Evolutionary conservation across 225 moss, liverwort and hornwort species (phyloP).

Genomic region (Physcomitrellopsis africana): DNA sequence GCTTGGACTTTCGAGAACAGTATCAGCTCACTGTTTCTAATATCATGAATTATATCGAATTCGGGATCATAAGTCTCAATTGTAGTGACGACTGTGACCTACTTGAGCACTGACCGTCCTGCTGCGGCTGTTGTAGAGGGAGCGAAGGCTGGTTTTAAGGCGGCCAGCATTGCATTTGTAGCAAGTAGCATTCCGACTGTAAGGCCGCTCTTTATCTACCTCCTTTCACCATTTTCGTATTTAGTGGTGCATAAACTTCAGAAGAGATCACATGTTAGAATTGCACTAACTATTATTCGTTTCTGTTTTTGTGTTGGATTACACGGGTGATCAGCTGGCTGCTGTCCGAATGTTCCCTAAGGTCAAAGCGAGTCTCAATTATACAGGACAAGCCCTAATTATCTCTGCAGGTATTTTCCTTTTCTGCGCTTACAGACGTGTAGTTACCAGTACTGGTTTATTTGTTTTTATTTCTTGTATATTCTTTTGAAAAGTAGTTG

Average conservation of each 20-base stretch:
- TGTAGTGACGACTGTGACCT: not conserved
- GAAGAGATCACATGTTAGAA: conserved; percentile 3
- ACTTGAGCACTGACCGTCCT: conserved; percentile 17
- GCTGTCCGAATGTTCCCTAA: conserved; percentile 73
- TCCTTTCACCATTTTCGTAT: not conserved
- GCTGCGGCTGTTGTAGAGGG: conserved; percentile 61
- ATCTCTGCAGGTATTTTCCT: conserved; percentile 68
- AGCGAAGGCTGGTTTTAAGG: conserved; percentile 76
- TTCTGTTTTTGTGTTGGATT: not conserved
- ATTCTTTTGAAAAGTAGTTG: not conserved
- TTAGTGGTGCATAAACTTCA: not conserved
- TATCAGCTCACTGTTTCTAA: not conserved
- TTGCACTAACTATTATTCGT: conserved; percentile 5
- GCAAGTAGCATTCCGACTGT: conserved; percentile 72
- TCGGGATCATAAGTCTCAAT: not conserved
- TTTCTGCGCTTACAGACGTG: not conserved
- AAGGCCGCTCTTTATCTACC: conserved; percentile 32
- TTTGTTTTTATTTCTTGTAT: conserved; percentile 12
- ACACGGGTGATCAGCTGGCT: conserved; percentile 51
- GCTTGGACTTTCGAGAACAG: not conserved
- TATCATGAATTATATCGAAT: too few relatives aligned
- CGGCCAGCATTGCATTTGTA: conserved; percentile 63
- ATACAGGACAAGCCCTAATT: conserved; percentile 92
- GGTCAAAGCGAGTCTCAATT: conserved; percentile 83
- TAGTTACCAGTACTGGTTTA: conserved; percentile 1